Evolutionary conservation across 345 rosid genomes (phyloP).

Genomic region (Eutrema yunnanense): DNA sequence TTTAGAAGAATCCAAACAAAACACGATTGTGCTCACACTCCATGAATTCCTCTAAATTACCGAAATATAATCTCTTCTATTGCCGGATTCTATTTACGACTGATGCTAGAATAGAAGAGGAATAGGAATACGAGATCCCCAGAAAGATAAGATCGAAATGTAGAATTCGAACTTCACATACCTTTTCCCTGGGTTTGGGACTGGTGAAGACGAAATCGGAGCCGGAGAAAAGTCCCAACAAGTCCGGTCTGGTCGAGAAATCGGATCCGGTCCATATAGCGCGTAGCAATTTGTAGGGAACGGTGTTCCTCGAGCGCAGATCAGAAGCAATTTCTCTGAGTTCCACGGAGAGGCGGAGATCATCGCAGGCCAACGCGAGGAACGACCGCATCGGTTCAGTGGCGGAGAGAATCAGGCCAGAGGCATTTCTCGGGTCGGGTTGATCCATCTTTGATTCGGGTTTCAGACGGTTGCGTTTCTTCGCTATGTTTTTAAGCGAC

Average conservation of each 20-base stretch:
- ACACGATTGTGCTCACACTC: background rate
- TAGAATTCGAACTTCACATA: background rate
- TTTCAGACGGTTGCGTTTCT: background rate
- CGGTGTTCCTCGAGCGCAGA: conserved; percentile 35
- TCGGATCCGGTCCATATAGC: conserved; percentile 47
- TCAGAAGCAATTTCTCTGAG: conserved; percentile 48
- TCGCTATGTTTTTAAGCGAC: background rate
- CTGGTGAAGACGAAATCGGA: conserved; percentile 52
- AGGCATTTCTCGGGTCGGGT: conserved; percentile 18
- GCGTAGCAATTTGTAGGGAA: conserved; percentile 58
- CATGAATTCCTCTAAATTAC: background rate
- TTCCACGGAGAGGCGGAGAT: conserved; percentile 41
- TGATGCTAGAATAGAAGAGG: background rate
- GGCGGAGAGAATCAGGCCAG: conserved; percentile 22
- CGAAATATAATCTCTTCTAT: background rate
- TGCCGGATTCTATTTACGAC: background rate
- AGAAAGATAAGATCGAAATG: background rate
- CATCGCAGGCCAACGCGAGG: conserved; percentile 30
- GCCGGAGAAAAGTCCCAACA: conserved; percentile 46
- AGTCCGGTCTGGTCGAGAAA: conserved; percentile 45
- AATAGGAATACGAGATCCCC: background rate
- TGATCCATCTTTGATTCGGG: conserved; percentile 17
- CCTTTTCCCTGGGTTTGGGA: conserved; percentile 85
- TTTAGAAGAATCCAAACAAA: background rate
- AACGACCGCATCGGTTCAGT: conserved; percentile 23